Percentiles rank a stretch among this genome's conserved stretches.
phyloP scores from a whole-genome alignment of 371 early-diverging fungal species.

The Nematocida sp. region DNA sequence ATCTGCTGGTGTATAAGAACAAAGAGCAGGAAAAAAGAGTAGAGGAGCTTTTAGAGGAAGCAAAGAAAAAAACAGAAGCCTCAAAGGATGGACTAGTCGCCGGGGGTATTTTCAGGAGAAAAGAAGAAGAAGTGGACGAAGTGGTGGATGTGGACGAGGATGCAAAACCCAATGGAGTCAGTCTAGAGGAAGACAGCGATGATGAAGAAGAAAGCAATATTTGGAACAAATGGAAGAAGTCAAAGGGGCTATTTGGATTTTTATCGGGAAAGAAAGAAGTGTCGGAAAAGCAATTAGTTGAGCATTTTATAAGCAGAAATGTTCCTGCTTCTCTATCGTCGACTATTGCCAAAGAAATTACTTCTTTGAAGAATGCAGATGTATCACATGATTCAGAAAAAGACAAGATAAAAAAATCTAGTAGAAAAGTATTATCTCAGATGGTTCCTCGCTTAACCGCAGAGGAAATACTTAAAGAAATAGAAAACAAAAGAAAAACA shows the following conservation, averaged over 20 bases:
- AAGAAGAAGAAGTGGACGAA: constrained; percentile 21
- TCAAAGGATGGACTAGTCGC: background rate
- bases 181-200: constrained; percentile 19
- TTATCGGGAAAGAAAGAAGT: constrained; percentile 57
- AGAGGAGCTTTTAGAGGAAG: constrained; percentile 9
- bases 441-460: constrained; percentile 70
- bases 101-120: background rate
- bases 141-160: constrained; percentile 36
- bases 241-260: constrained; percentile 39
- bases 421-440: constrained; percentile 80
- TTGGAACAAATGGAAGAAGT: constrained; percentile 11
- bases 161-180: constrained; percentile 6
- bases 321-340: constrained; percentile 52
- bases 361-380: constrained; percentile 47
- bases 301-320: constrained; percentile 64
- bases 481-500: constrained; percentile 70
- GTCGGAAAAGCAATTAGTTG: constrained; percentile 53
- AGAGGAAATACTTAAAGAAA: constrained; percentile 84
- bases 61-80: constrained; percentile 28
- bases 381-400: constrained; percentile 60
- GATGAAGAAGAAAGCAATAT: constrained; percentile 19
- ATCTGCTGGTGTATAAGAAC: constrained; percentile 36
- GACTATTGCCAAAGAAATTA: constrained; percentile 56
- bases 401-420: constrained; percentile 73
- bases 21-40: constrained; percentile 29